Evolutionary conservation across 2,329 filamentous ascomycete genomes (phyloP), one percentile per base, ranked within the genome.

Genomic region (Aspergillus udagawae): DNA sequence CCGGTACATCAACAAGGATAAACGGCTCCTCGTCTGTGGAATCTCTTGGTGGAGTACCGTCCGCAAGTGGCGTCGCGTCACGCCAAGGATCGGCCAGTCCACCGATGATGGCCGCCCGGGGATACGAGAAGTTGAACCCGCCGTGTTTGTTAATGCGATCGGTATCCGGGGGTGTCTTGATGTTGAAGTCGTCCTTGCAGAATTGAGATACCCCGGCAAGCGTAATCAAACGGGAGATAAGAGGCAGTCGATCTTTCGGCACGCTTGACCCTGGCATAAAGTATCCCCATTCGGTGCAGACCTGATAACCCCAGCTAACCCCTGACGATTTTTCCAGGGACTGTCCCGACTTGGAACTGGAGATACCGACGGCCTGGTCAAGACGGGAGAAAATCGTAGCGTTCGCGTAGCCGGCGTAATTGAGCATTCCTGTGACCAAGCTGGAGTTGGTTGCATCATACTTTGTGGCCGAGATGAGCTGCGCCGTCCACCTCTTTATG

Each of bases 61-160:
- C 82, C 0, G 86, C 86, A 51, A 93, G 86, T 0, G 88, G 85
- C 0, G 87, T 89, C 0, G 88, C 89, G 0, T 85, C 84, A 20
- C 87, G 83, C 91, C 91, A 96, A 0, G 91, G 90, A 68, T 95
- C 91, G 55, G 84, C 83, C 60, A 90, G 83, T 28, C 91, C 91
- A 60, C 92, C 90, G 42, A 96, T 78, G 50, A 90, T 82, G 2
- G 91, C 91, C 0, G 96, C 82, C 1, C 91, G 86, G 1, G 87
- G 83, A 68, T 91, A 92, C 49, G 83, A 82, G 64, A 94, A 87
- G 69, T 83, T 76, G 72, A 86, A 89, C 12, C 86, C 89, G 45
- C 91, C 91, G 61, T 89, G 87, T 67, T 87, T 86, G 78, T 95
- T 94, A 72, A 94, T 85, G 0, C 79, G 78, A 1, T 84, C 80